Evolutionary conservation across 2,329 filamentous ascomycete genomes (phyloP), one percentile per base, ranked within the genome.

Genomic region (Ceratocystis lukuohia): DNA sequence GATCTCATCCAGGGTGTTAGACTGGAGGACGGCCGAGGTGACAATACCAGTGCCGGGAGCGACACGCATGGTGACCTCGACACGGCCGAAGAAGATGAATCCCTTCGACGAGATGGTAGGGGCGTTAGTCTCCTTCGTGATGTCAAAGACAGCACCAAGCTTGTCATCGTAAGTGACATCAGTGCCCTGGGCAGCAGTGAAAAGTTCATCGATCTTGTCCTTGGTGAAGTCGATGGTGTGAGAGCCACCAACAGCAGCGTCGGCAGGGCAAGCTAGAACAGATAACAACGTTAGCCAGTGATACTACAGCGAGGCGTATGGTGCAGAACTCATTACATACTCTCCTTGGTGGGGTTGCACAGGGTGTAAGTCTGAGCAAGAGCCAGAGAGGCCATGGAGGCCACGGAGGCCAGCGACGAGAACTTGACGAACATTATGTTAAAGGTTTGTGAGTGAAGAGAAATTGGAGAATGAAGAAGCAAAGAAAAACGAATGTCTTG

Each of bases 11-110:
- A 95, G 80, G 73, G 86, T 84, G 73, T 95, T 89, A 1, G 90
- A 96, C 79, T 96, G 88, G 70, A 99, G 79, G 53, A 97, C 91
- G 50, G 89, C 82, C 70, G 88, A 92, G 77, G 91, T 96, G 69
- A 99, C 89, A 70, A 99, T 88, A 70, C 94, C 94, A 5, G 80
- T 80, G 56, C 93, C 94, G 2, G 88, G 82, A 30, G 94, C 87
- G 48, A 88, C 87, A 76, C 91, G 88, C 73, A 96, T 79, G 37
- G 83, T 84, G 68, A 91, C 84, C 65, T 95, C 88, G 71, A 96
- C 84, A 72, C 86, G 86, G 69, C 94, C 94, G 75, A 96, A 97
- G 89, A 97, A 96, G 75, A 99, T 90, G 81, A 96, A 97, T 82
- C 91, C 92, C 72, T 85, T 81, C 66, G 83, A 84, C 72, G 80